Evolutionary conservation across 805 yeast species (phyloP).

Genomic region (Starmerella etchellsii): DNA sequence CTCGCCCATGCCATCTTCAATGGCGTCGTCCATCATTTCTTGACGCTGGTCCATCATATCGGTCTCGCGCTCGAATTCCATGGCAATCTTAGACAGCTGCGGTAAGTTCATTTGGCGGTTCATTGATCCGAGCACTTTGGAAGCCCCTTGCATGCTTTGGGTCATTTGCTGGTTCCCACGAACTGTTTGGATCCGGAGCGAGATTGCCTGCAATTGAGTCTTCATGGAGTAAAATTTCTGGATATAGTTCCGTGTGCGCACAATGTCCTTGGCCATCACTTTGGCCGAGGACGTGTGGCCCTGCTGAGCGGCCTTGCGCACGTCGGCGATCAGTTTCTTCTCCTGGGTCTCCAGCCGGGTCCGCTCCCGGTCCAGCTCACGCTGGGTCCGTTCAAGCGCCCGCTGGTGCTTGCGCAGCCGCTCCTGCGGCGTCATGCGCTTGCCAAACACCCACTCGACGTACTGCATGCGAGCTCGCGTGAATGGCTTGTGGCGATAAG

Average conservation of each 20-base stretch:
- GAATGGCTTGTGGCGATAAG: not conserved
- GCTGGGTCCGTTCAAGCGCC: constrained; percentile 83
- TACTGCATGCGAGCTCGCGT: constrained; percentile 35
- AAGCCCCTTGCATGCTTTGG: constrained; percentile 86
- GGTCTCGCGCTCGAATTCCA: constrained; percentile 88
- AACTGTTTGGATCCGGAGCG: constrained; percentile 81
- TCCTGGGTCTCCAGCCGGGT: constrained; percentile 81
- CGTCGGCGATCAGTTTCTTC: constrained; percentile 70
- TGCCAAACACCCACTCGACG: constrained; percentile 94
- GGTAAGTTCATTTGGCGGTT: constrained; percentile 84
- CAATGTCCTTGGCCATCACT: constrained; percentile 89
- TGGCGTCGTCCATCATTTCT: constrained; percentile 97
- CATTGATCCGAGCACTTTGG: constrained; percentile 71
- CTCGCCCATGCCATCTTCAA: constrained; percentile 92
- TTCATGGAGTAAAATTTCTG: constrained; percentile 86
- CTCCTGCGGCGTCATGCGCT: constrained; percentile 87
- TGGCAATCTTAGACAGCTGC: constrained; percentile 73
- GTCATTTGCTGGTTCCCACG: constrained; percentile 94
- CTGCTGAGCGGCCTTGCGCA: constrained; percentile 79
- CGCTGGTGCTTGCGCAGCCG: constrained; percentile 89
- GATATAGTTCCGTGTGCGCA: constrained; percentile 70
- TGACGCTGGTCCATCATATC: constrained; percentile 98
- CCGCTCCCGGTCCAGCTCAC: constrained; percentile 84
- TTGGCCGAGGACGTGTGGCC: constrained; percentile 84
- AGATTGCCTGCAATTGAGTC: constrained; percentile 90